Evolutionary conservation across 257 asterid genomes (phyloP).

Genomic region (Anisodus acutangulus): DNA sequence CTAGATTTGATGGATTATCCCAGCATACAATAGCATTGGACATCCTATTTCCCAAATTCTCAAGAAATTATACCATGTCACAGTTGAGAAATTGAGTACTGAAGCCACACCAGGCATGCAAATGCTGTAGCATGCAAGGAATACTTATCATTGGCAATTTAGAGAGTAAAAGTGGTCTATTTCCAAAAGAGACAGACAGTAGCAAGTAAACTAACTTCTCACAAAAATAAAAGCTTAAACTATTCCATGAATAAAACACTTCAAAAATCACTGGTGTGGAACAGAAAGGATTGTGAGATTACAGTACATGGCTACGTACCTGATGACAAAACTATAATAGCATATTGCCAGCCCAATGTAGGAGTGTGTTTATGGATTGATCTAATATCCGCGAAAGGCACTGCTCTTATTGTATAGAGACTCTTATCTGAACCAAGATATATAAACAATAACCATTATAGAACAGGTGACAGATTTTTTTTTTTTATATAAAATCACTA

Average conservation of each 20-base stretch:
- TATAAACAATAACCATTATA: slow-evolving; percentile 32
- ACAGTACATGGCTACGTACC: slow-evolving; percentile 50
- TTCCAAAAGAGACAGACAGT: background rate
- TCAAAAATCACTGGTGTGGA: slow-evolving; percentile 6
- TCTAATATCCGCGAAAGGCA: slow-evolving; percentile 82
- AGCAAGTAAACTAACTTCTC: slow-evolving; percentile 26
- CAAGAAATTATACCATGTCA: slow-evolving; percentile 1
- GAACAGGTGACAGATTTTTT: slow-evolving; percentile 5
- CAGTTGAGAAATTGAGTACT: slow-evolving; percentile 20
- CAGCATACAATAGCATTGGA: background rate
- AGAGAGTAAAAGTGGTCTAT: slow-evolving; percentile 1
- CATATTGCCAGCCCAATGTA: slow-evolving; percentile 89
- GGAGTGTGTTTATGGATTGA: slow-evolving; percentile 93
- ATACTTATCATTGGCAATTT: background rate
- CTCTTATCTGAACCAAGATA: slow-evolving; percentile 72
- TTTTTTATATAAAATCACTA: background rate
- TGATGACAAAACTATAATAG: slow-evolving; percentile 85
- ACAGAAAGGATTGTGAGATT: background rate
- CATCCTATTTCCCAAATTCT: background rate
- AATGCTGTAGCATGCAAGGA: background rate
- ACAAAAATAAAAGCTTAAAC: background rate
- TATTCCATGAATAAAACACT: background rate
- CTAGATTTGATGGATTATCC: background rate
- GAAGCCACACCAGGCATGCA: slow-evolving; percentile 9
- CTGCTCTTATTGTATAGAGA: slow-evolving; percentile 87